Percentiles rank a stretch among this genome's conserved stretches.
Evolutionary conservation across 164 flowering plant species (phyloP).

Genomic region (Umbilicus rupestris): DNA sequence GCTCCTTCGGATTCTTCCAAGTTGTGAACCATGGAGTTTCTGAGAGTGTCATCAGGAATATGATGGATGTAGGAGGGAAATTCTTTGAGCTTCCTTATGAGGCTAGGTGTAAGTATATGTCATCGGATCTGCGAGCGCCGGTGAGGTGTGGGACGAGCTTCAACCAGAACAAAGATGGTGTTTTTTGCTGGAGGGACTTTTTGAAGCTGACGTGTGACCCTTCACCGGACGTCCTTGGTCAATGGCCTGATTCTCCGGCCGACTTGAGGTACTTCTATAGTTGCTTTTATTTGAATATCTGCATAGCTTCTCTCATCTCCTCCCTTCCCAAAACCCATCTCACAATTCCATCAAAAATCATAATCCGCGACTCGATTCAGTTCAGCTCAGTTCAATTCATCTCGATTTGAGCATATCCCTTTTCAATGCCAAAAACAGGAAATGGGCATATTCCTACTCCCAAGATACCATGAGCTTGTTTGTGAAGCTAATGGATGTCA

Average conservation of each 20-base stretch:
- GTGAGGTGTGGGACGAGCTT: constrained; percentile 48
- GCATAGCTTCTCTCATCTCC: no score
- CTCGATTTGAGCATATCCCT: neutral
- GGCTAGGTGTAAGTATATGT: neutral
- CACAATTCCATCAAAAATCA: no score
- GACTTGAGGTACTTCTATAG: constrained; percentile 43
- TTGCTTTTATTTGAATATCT: neutral
- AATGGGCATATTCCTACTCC: neutral
- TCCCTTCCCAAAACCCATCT: no score
- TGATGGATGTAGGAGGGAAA: neutral
- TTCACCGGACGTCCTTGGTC: constrained; percentile 21
- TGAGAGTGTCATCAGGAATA: constrained; percentile 18
- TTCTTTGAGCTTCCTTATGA: constrained; percentile 38
- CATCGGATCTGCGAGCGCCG: neutral
- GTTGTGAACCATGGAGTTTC: constrained; percentile 64
- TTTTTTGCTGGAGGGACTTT: constrained; percentile 91
- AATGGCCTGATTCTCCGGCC: constrained; percentile 75
- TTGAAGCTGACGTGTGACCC: constrained; percentile 61
- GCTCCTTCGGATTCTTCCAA: constrained; percentile 26
- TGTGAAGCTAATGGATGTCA: neutral
- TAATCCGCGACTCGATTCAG: neutral
- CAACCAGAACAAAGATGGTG: constrained; percentile 70
- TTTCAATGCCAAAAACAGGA: neutral
- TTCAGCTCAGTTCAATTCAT: neutral
- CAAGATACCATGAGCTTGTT: neutral